These are phyloP conservation scores for Termitomyces sp. DNA, from an alignment of 768 basidiomycete species.

Conservation along the genomic window DNA sequence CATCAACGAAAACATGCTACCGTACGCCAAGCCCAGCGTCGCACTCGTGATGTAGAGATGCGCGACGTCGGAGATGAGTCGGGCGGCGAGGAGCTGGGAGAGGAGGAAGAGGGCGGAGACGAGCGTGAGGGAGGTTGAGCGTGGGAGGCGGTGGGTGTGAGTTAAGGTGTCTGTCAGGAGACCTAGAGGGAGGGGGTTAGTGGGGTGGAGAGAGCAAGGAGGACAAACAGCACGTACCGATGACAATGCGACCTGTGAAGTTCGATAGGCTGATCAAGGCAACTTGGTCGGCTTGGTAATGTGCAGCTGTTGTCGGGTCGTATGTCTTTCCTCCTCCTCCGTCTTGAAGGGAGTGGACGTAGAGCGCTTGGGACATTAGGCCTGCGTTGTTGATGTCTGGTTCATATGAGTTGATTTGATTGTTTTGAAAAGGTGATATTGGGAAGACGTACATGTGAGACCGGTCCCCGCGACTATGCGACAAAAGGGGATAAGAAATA, in stretches of 20 bases:
- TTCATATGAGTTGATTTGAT: too few species aligned
- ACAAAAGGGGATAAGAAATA: background rate
- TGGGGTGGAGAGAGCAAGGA: background rate
- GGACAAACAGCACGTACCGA: constrained; percentile 39
- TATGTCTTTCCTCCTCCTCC: constrained; percentile 38
- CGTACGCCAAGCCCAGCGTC: constrained; percentile 63
- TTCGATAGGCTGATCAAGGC: constrained; percentile 79
- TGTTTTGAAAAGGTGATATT: background rate
- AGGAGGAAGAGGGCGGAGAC: constrained; percentile 64
- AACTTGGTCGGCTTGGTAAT: constrained; percentile 83
- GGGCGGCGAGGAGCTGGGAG: constrained; percentile 60
- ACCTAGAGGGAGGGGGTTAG: constrained; percentile 26
- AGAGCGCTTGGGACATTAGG: constrained; percentile 63
- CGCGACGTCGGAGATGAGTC: constrained; percentile 52
- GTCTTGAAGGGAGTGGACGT: constrained; percentile 36
- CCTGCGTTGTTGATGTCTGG: constrained; percentile 79
- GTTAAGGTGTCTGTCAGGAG: constrained; percentile 63
- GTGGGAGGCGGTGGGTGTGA: constrained; percentile 49
- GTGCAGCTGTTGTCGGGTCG: constrained; percentile 59
- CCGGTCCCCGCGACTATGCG: constrained; percentile 64
- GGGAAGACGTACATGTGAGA: constrained; percentile 54
- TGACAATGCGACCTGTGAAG: constrained; percentile 69
- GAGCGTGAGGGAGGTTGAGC: constrained; percentile 64
- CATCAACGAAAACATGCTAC: constrained; percentile 62
- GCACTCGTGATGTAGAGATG: constrained; percentile 58